Evolutionary conservation across 2,329 filamentous ascomycete genomes (phyloP), one percentile per base, ranked within the genome.

Genomic region (Fusarium euwallaceae): DNA sequence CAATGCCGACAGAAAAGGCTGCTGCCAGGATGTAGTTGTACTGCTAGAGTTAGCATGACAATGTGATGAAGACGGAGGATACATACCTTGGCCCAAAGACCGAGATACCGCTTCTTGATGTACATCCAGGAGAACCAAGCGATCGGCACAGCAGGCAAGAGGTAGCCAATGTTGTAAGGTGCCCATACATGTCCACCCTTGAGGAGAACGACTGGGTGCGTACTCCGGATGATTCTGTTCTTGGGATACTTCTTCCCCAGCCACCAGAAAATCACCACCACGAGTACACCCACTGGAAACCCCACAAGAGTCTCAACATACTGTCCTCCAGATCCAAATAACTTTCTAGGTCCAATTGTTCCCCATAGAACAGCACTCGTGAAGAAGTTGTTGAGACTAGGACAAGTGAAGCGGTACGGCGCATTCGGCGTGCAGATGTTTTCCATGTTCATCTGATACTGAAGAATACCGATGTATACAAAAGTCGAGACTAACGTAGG

Each of bases 41-140:
- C 82, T 85, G 66, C 80, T 3, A 43, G 10, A 6, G 67, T 80
- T 60, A 79, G 75, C 22, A 4, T 17, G 8, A 6, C 6, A 22
- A 2, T 2, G 14, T 12, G 29, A 5, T 6, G 11, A 4, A n/a
- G 20, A 5, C 4, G 3, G 1, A 10, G 0, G 4, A 22, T 7
- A 70, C 76, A 37, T 72, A 78, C 81, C 77, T 88, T 88, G 66
- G 85, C 83, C 87, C 88, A 89, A 72, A 88, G 84, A 4, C 78
- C 83, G 29, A 87, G 81, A 74, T 84, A 86, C 12, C 86, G 82
- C 24, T 78, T 78, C 74, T 84, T 86, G 69, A 87, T 76, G 74
- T 84, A 88, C 29, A 88, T 79, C 85, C 87, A 88, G 6, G 85
- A 87, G 37, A 86, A 70, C 79, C 81, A 87, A 6, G 84, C 86